Evolutionary conservation across 2,329 filamentous ascomycete species (phyloP).

Genomic region (Cercospora sp.): DNA sequence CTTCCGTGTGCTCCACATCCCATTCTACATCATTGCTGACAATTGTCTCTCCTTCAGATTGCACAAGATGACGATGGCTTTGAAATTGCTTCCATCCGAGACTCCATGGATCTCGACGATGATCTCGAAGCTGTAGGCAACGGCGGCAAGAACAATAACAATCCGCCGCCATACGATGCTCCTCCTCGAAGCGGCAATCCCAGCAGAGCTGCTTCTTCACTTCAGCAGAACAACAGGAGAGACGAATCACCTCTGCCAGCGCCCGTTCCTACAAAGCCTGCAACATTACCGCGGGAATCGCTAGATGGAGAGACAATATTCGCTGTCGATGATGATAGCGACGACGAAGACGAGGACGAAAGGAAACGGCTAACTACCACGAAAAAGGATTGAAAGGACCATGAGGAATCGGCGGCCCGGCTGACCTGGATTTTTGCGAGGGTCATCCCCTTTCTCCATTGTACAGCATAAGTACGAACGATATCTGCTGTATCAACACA

Average conservation of each 20-base stretch:
- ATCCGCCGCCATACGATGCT: slow-evolving; percentile 45
- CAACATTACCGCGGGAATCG: slow-evolving; percentile 57
- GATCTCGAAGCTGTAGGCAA: slow-evolving; percentile 43
- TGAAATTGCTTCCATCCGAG: slow-evolving; percentile 89
- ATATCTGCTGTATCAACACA: not conserved
- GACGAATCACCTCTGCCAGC: slow-evolving; percentile 56
- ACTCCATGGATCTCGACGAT: slow-evolving; percentile 64
- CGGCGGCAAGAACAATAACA: slow-evolving; percentile 31
- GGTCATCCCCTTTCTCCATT: not conserved
- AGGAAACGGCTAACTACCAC: slow-evolving; percentile 48
- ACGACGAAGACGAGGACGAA: slow-evolving; percentile 42
- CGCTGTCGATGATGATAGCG: slow-evolving; percentile 83
- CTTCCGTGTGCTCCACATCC: slow-evolving; percentile 36
- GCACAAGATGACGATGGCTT: slow-evolving; percentile 98
- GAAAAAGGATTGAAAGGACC: not conserved
- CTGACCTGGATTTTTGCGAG: not conserved
- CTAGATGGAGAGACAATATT: slow-evolving; percentile 94
- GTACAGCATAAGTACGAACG: not conserved
- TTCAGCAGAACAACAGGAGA: slow-evolving; percentile 25
- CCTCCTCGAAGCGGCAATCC: slow-evolving; percentile 24
- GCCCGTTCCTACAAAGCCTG: slow-evolving; percentile 52
- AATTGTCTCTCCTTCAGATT: slow-evolving; percentile 53
- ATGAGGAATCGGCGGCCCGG: not conserved
- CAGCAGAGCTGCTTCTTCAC: slow-evolving; percentile 16
- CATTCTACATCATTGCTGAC: slow-evolving; percentile 5